Evolutionary conservation across 441 rosid species (phyloP).

Genomic region (Adansonia rubrostipa): DNA sequence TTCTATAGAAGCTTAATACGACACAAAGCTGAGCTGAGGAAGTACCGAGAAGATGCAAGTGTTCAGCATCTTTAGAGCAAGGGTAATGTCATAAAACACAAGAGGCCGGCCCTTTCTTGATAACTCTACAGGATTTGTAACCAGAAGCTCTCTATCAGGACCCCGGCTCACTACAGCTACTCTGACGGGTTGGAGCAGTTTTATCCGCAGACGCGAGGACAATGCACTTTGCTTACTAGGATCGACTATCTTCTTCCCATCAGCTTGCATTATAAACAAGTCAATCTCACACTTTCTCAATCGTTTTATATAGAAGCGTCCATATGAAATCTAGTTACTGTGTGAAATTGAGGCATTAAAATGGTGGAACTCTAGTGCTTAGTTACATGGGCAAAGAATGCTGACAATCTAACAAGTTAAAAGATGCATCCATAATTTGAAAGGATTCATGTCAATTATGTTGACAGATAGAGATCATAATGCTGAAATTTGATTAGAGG

Average conservation of each 20-base stretch:
- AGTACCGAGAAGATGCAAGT: conserved; percentile 82
- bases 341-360: conserved; percentile 12
- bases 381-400: background rate
- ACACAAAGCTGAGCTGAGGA: conserved; percentile 8
- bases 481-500: background rate
- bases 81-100: conserved; percentile 83
- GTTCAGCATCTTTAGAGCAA: conserved; percentile 72
- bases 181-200: conserved; percentile 73
- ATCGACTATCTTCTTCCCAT: conserved; percentile 85
- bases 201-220: conserved; percentile 61
- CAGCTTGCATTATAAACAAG: conserved; percentile 78
- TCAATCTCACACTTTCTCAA: conserved; percentile 75
- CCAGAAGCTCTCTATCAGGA: conserved; percentile 84
- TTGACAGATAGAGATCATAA: background rate
- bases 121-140: conserved; percentile 89
- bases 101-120: conserved; percentile 95
- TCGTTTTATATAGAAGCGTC: conserved; percentile 67
- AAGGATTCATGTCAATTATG: background rate
- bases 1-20: background rate
- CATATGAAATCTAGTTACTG: conserved; percentile 74
- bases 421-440: background rate
- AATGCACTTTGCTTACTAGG: conserved; percentile 72
- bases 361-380: background rate
- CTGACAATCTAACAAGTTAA: background rate
- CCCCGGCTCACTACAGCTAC: conserved; percentile 80